A percentile compares a stretch with the other conserved stretches of the same genome.
These are phyloP conservation scores for Chloris gayana DNA, from an alignment of 176 grass and related monocot species.

Conservation along the genomic window DNA sequence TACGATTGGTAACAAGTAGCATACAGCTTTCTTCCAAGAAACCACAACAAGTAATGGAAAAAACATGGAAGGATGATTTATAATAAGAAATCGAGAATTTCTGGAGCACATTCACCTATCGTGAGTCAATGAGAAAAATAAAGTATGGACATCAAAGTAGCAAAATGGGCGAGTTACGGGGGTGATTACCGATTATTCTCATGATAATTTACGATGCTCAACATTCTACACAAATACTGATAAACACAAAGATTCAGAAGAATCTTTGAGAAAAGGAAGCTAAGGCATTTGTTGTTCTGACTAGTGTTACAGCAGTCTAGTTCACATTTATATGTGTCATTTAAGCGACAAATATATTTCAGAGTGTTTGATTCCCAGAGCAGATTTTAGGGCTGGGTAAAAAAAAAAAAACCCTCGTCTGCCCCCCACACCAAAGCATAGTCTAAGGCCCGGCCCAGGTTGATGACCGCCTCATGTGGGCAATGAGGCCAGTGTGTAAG, in stretches of 20 bases:
- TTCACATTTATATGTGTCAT: slow-evolving; percentile 18
- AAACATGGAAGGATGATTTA: background rate
- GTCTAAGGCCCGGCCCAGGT: too few species aligned
- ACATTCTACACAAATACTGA: background rate
- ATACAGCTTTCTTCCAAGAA: background rate
- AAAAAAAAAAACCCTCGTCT: too few species aligned
- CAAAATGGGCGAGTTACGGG: background rate
- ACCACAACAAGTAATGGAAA: background rate
- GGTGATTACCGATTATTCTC: background rate
- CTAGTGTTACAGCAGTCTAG: background rate
- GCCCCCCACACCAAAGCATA: too few species aligned
- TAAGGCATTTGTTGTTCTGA: background rate
- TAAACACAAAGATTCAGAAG: background rate
- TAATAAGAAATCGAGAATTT: background rate
- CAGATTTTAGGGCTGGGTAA: too few species aligned
- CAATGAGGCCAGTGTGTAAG: too few species aligned
- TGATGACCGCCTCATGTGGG: too few species aligned
- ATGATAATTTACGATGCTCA: background rate
- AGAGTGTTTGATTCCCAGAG: too few species aligned
- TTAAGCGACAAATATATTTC: background rate
- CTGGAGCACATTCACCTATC: background rate
- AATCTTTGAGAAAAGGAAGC: slow-evolving; percentile 9
- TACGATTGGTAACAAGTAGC: background rate
- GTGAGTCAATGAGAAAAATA: background rate
- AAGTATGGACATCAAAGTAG: background rate